Percentiles rank a stretch among this genome's conserved stretches.
These are phyloP conservation scores for Leptographium wingfieldii DNA, from an alignment of 2,329 filamentous ascomycete genomes.

Conservation along the genomic window DNA sequence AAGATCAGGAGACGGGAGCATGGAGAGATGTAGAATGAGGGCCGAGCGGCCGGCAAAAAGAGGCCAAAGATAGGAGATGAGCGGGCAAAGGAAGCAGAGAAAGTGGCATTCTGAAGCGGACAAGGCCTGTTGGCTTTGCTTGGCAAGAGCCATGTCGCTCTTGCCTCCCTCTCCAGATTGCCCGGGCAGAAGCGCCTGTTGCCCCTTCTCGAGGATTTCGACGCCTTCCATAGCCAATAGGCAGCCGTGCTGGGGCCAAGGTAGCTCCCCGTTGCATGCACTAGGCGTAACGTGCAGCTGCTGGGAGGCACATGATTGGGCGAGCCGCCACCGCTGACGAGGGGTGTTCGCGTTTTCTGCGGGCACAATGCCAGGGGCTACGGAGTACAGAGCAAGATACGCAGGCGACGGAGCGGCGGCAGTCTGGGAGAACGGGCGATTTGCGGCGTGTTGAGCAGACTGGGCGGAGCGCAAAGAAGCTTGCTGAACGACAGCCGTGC, in stretches of 20 bases:
- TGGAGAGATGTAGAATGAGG: not conserved
- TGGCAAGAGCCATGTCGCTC: not conserved
- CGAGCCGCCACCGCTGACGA: not conserved
- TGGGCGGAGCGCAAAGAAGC: no score
- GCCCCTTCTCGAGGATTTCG: not conserved
- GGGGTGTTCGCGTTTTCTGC: not conserved
- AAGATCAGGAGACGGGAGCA: not conserved
- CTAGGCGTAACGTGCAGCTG: constrained; percentile 8
- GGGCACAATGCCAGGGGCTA: no score
- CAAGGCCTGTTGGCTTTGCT: not conserved
- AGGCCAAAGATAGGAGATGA: not conserved
- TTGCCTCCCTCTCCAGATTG: not conserved
- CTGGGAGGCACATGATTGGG: constrained; percentile 11
- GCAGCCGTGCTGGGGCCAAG: not conserved
- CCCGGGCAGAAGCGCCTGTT: not conserved
- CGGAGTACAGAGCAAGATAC: not conserved
- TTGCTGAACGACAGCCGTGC: no score
- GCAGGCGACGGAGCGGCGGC: no score
- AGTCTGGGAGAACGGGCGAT: no score
- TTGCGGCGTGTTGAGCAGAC: no score
- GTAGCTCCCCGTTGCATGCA: constrained; percentile 5
- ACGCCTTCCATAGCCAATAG: not conserved
- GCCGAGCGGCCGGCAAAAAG: not conserved
- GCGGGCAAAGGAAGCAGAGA: not conserved
- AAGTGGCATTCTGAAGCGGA: not conserved